A percentile compares a stretch with the other conserved stretches of the same genome.
phyloP scores from a whole-genome alignment of 164 flowering plant genomes.

The Nymphaea colorata region DNA sequence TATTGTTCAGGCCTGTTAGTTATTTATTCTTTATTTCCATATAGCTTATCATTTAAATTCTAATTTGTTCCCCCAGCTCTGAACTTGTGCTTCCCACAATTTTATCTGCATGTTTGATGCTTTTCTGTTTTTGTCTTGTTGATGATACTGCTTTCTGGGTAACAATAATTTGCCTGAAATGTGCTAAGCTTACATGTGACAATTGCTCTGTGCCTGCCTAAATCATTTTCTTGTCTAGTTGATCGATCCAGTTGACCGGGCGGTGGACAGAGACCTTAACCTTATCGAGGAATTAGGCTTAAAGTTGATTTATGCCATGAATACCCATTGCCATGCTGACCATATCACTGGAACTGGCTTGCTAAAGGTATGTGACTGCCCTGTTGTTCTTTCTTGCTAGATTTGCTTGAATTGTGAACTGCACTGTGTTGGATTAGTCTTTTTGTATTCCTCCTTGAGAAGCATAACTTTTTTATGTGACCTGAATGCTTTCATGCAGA shows the following conservation, averaged over 20 bases:
- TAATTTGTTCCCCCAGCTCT: too few species aligned
- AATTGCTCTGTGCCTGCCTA: neutral
- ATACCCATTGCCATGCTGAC: constrained; percentile 98
- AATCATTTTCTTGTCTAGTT: constrained; percentile 27
- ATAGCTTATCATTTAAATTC: too few species aligned
- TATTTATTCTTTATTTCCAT: too few species aligned
- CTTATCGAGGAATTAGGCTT: constrained; percentile 66
- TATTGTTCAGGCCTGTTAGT: too few species aligned
- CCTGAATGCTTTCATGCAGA: constrained; percentile 23
- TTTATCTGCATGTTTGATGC: too few species aligned
- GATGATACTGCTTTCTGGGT: too few species aligned
- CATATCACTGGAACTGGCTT: constrained; percentile 92
- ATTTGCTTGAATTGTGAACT: neutral
- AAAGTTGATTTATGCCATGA: constrained; percentile 85
- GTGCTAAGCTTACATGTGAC: neutral
- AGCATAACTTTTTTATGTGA: too few species aligned
- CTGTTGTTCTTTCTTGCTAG: neutral
- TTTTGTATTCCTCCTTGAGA: neutral
- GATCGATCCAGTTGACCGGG: constrained; percentile 90
- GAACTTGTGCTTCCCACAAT: too few species aligned
- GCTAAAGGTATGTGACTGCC: constrained; percentile 45
- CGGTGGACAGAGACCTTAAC: constrained; percentile 71
- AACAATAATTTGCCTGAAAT: too few species aligned
- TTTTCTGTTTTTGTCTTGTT: too few species aligned
- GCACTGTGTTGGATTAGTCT: neutral